These are phyloP conservation scores for Neurospora sp. DNA, from an alignment of 495 filamentous ascomycete genomes.

Conservation along the genomic window DNA sequence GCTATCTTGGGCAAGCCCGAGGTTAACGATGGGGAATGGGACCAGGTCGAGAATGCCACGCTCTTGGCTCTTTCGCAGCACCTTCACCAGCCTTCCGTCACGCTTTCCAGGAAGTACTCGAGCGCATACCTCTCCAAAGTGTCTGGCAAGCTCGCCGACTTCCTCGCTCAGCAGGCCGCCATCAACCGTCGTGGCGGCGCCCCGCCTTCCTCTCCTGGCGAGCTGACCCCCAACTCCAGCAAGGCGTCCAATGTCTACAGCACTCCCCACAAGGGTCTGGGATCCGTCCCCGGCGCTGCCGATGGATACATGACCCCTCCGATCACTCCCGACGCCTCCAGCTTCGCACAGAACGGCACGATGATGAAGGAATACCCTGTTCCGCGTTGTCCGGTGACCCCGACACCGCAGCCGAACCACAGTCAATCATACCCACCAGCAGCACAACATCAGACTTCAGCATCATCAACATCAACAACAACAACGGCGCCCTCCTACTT, in stretches of 20 bases:
- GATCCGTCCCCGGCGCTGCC: constrained; percentile 49
- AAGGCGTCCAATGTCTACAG: constrained; percentile 53
- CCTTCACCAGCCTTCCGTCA: constrained; percentile 75
- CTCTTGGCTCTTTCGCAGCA: constrained; percentile 80
- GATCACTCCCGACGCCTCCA: constrained; percentile 81
- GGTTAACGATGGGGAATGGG: constrained; percentile 66
- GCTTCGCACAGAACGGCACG: constrained; percentile 38
- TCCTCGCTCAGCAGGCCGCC: constrained; percentile 74
- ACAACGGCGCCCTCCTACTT: constrained; percentile 22
- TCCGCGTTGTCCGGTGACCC: constrained; percentile 44
- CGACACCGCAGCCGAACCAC: constrained; percentile 31
- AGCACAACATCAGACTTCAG: constrained; percentile 11
- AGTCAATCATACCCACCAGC: constrained; percentile 12
- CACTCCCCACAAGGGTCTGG: constrained; percentile 77
- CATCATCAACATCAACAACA: not conserved
- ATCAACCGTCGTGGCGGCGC: constrained; percentile 46
- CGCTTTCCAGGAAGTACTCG: constrained; percentile 81
- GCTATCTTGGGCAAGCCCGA: constrained; percentile 77
- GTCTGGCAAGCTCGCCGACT: constrained; percentile 70
- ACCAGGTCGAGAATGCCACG: constrained; percentile 66
- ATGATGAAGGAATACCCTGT: constrained; percentile 36
- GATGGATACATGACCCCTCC: constrained; percentile 89
- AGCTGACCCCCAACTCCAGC: constrained; percentile 32
- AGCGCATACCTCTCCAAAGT: constrained; percentile 71
- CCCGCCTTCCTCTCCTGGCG: constrained; percentile 60